Conservation (phyloP, 192 early-diverging fungal species). For the Coemansia reversa region DNA sequence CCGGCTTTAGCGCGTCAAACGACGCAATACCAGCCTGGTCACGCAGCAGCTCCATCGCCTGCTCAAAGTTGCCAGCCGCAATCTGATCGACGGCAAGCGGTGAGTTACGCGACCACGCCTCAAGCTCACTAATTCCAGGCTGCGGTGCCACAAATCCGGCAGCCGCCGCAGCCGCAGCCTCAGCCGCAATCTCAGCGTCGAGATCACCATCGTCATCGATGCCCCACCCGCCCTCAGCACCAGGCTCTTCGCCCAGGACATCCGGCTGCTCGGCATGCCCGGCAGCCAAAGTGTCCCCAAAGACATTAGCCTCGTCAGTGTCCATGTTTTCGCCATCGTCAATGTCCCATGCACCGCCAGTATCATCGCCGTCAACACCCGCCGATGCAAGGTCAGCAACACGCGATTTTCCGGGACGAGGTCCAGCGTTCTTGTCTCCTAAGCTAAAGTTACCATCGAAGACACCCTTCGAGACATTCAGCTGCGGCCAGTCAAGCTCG, state of each 20-base stretch:
- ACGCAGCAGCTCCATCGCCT: constrained; percentile 91
- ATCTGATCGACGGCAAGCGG: constrained; percentile 87
- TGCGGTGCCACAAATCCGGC: constrained; percentile 69
- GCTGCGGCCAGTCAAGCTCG: constrained; percentile 91
- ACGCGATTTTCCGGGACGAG: constrained; percentile 49
- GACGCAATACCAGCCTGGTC: constrained; percentile 89
- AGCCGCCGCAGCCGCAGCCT: constrained; percentile 55
- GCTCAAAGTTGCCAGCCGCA: constrained; percentile 92
- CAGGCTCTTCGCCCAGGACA: constrained; percentile 55
- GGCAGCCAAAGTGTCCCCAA: constrained; percentile 36
- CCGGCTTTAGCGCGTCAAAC: constrained; percentile 88
- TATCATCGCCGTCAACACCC: constrained; percentile 54
- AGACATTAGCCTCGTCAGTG: constrained; percentile 17
- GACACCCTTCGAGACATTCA: constrained; percentile 79
- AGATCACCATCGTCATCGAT: constrained; percentile 78
- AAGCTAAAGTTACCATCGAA: constrained; percentile 75
- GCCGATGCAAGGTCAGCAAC: constrained; percentile 62
- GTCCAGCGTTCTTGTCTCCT: constrained; percentile 52
- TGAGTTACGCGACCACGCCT: constrained; percentile 84
- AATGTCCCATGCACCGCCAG: constrained; percentile 74
- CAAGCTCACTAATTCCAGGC: constrained; percentile 68
- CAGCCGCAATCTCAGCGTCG: constrained; percentile 61
- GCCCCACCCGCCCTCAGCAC: constrained; percentile 78
- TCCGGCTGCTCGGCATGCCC: constrained; percentile 54
- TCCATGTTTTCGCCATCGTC: constrained; percentile 65